phyloP scores from a whole-genome alignment of 306 rosid genomes.

The Lablab purpureus region DNA sequence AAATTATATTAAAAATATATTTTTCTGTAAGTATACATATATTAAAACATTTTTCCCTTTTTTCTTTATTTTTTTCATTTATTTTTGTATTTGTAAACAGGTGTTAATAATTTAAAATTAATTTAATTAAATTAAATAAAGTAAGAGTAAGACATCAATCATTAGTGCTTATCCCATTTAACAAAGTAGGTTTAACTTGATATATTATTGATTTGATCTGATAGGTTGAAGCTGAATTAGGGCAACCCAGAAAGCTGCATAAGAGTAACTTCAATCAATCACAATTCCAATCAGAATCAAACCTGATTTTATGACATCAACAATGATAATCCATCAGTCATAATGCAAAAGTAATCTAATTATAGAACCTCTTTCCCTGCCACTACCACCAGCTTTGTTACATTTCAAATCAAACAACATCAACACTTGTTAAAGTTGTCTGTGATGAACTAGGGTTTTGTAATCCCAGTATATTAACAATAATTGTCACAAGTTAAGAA shows the following conservation, averaged over 20 bases:
- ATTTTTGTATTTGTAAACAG: no score
- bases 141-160: no score
- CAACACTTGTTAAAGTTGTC: neutral
- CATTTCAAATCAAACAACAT: neutral
- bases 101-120: no score
- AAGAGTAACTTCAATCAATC: slow-evolving; percentile 34
- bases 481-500: no score
- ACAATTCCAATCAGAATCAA: slow-evolving; percentile 21
- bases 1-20: no score
- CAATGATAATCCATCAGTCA: slow-evolving; percentile 24
- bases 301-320: slow-evolving; percentile 9
- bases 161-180: no score
- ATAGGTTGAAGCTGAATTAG: neutral
- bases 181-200: neutral
- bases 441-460: neutral
- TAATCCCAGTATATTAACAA: no score
- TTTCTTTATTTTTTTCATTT: no score
- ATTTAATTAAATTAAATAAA: no score
- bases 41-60: no score
- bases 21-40: no score
- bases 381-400: neutral
- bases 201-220: neutral
- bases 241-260: slow-evolving; percentile 25
- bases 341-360: neutral
- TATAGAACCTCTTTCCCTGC: neutral